A percentile compares a stretch with the other conserved stretches of the same genome.
Evolutionary conservation across 2,329 filamentous ascomycete genomes (phyloP).

Genomic region (Metarhizium robertsii): DNA sequence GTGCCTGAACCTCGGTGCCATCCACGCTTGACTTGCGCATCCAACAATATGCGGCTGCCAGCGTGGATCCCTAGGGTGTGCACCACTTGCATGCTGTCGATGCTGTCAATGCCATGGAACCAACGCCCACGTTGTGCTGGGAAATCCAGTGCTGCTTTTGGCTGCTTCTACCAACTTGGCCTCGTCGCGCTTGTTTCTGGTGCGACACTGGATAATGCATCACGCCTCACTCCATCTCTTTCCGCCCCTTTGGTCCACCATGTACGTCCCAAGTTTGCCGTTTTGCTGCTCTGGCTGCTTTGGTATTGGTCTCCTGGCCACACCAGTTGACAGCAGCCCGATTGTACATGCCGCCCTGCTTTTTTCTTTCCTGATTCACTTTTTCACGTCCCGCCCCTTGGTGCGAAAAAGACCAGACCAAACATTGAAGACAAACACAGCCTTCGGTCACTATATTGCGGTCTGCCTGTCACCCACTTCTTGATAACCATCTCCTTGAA

Average conservation of each 20-base stretch:
- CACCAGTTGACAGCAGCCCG: too few species aligned
- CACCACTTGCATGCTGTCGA: background rate
- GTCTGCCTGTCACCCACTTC: background rate
- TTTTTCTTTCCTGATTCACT: too few species aligned
- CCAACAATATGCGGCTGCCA: too few species aligned
- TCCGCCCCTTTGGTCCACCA: background rate
- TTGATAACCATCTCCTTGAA: background rate
- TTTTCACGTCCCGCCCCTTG: too few species aligned
- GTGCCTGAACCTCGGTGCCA: constrained; percentile 7
- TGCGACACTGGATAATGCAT: too few species aligned
- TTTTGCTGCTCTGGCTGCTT: background rate
- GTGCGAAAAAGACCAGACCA: too few species aligned
- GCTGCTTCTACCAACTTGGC: background rate
- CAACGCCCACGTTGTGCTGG: background rate
- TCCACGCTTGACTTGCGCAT: too few species aligned
- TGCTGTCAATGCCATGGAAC: background rate
- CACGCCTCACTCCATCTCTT: background rate
- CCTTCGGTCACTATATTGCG: constrained; percentile 16
- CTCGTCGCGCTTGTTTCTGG: constrained; percentile 15
- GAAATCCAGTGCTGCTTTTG: constrained; percentile 18
- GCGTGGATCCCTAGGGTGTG: too few species aligned
- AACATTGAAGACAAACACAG: too few species aligned
- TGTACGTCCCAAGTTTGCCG: background rate
- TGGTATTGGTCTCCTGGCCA: too few species aligned
- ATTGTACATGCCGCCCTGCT: too few species aligned